These are phyloP conservation scores for Aquilaria sinensis DNA, from an alignment of 345 rosid species.

Conservation along the genomic window DNA sequence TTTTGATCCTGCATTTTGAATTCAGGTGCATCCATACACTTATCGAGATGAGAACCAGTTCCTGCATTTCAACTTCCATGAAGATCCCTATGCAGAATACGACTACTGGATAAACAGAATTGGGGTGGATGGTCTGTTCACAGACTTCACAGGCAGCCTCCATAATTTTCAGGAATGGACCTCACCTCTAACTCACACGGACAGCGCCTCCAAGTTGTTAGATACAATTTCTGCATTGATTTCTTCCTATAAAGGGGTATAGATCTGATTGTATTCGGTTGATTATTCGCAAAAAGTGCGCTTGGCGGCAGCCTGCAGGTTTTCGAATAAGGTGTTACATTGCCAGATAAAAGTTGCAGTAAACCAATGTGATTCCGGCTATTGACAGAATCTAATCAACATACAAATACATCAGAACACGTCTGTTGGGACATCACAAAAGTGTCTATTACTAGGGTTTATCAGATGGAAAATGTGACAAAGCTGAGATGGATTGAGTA, in stretches of 20 bases:
- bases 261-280: too few relatives aligned
- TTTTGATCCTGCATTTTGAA: background rate
- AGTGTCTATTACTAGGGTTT: too few relatives aligned
- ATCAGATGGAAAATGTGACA: too few relatives aligned
- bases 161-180: constrained; percentile 56
- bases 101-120: constrained; percentile 74
- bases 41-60: constrained; percentile 60
- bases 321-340: too few relatives aligned
- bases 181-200: constrained; percentile 30
- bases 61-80: constrained; percentile 57
- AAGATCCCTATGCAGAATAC: constrained; percentile 71
- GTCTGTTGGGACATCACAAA: too few relatives aligned
- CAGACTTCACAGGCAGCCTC: constrained; percentile 89
- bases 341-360: too few relatives aligned
- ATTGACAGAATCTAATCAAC: too few relatives aligned
- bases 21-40: constrained; percentile 91
- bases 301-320: too few relatives aligned
- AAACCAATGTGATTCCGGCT: too few relatives aligned
- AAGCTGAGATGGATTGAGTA: too few relatives aligned
- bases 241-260: constrained; percentile 21
- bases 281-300: too few relatives aligned
- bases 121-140: constrained; percentile 84
- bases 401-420: too few relatives aligned
- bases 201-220: constrained; percentile 29
- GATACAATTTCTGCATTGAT: constrained; percentile 38